Evolutionary conservation across 345 rosid genomes (phyloP).

Genomic region (Populus euphratica): DNA sequence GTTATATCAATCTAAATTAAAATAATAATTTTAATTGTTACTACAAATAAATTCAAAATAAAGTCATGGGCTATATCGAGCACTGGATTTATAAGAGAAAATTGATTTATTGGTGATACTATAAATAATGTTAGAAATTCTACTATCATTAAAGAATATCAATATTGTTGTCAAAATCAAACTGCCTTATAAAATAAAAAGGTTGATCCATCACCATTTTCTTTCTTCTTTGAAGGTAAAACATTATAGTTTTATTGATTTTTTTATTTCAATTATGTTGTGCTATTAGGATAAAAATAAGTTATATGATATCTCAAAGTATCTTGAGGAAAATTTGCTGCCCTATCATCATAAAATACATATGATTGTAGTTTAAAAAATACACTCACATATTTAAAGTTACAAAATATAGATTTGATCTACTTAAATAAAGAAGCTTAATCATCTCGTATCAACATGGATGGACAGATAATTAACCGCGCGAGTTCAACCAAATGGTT

Average conservation of each 20-base stretch:
- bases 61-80: conserved; percentile 9
- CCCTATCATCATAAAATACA: conserved; percentile 30
- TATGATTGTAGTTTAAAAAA: conserved; percentile 34
- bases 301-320: conserved; percentile 25
- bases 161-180: conserved; percentile 47
- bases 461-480: conserved; percentile 20
- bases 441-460: conserved; percentile 32
- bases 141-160: conserved; percentile 51
- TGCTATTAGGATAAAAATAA: conserved; percentile 38
- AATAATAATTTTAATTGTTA: neutral
- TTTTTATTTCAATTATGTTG: neutral
- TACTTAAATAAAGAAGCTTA: conserved; percentile 21
- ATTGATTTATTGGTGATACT: conserved; percentile 32
- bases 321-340: conserved; percentile 41
- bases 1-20: no score
- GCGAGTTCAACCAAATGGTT: conserved; percentile 22
- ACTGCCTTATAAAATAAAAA: conserved; percentile 47
- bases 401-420: conserved; percentile 18
- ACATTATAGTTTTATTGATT: no score
- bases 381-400: conserved; percentile 30
- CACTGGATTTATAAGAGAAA: neutral
- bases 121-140: conserved; percentile 48
- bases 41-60: neutral
- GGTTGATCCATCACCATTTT: neutral
- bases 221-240: neutral